Evolutionary conservation across 306 rosid genomes (phyloP).

Genomic region (Fragaria vesca): DNA sequence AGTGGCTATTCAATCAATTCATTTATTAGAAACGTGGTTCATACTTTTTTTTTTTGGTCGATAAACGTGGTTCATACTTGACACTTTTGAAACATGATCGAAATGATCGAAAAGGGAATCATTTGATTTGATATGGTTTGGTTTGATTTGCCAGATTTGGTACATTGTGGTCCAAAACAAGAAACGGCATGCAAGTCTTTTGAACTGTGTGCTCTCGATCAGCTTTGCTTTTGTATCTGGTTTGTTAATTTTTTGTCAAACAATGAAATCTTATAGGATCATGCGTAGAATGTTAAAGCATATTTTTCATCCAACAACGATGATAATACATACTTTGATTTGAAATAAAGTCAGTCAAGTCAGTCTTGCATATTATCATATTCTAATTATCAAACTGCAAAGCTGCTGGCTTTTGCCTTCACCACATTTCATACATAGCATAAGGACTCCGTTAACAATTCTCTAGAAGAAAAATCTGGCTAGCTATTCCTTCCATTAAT

Average conservation of each 20-base stretch:
- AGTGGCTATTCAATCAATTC: not conserved
- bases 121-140: not conserved
- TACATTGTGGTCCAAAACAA: not conserved
- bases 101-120: not conserved
- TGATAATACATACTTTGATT: constrained; percentile 25
- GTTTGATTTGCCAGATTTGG: not conserved
- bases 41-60: too few species aligned
- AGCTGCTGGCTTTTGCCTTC: not conserved
- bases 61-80: not conserved
- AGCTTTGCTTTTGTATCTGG: not conserved
- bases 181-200: not conserved
- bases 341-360: constrained; percentile 38
- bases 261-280: constrained; percentile 43
- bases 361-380: not conserved
- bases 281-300: constrained; percentile 42
- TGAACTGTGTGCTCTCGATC: not conserved
- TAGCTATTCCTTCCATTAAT: not conserved
- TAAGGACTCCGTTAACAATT: not conserved
- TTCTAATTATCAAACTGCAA: not conserved
- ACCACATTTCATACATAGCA: not conserved
- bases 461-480: not conserved
- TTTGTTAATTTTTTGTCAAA: constrained; percentile 24
- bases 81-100: not conserved
- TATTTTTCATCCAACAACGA: constrained; percentile 18
- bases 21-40: not conserved